A percentile compares a stretch with the other conserved stretches of the same genome.
phyloP scores from a whole-genome alignment of 768 basidiomycete genomes.

The Mycena amicta region DNA sequence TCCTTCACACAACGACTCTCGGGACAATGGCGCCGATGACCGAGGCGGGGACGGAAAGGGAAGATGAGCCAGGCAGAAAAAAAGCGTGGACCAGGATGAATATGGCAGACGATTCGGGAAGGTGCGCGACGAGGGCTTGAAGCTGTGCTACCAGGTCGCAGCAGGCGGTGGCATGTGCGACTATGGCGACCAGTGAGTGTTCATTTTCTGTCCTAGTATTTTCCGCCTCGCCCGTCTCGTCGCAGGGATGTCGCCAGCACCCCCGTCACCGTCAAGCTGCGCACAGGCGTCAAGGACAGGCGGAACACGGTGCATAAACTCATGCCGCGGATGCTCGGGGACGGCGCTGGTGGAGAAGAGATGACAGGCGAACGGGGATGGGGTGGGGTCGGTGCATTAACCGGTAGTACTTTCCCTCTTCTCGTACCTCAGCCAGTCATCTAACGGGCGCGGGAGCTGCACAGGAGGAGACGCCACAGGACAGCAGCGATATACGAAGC shows the following conservation, averaged over 20 bases:
- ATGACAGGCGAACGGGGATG: slow-evolving; percentile 37
- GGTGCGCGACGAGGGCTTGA: slow-evolving; percentile 71
- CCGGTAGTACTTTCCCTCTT: background rate
- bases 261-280: slow-evolving; percentile 88
- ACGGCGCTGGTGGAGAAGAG: background rate
- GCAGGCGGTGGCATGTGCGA: slow-evolving; percentile 74
- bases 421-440: slow-evolving; percentile 48
- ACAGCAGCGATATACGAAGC: slow-evolving; percentile 90
- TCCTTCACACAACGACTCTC: too few species aligned
- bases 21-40: slow-evolving; percentile 26
- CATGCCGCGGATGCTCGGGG: slow-evolving; percentile 66
- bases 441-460: slow-evolving; percentile 46
- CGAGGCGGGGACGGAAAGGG: slow-evolving; percentile 29
- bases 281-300: slow-evolving; percentile 90
- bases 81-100: slow-evolving; percentile 79
- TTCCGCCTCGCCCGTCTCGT: slow-evolving; percentile 83
- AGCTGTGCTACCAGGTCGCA: slow-evolving; percentile 81
- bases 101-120: slow-evolving; percentile 80
- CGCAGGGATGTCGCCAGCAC: slow-evolving; percentile 86
- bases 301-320: slow-evolving; percentile 88
- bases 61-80: slow-evolving; percentile 63
- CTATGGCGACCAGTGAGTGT: slow-evolving; percentile 63
- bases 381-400: slow-evolving; percentile 15
- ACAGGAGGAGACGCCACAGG: slow-evolving; percentile 92
- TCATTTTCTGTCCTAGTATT: slow-evolving; percentile 56